Evolutionary conservation across 768 basidiomycete species (phyloP), one percentile per base, ranked within the genome.

Genomic region (Tephrocybe sp.): DNA sequence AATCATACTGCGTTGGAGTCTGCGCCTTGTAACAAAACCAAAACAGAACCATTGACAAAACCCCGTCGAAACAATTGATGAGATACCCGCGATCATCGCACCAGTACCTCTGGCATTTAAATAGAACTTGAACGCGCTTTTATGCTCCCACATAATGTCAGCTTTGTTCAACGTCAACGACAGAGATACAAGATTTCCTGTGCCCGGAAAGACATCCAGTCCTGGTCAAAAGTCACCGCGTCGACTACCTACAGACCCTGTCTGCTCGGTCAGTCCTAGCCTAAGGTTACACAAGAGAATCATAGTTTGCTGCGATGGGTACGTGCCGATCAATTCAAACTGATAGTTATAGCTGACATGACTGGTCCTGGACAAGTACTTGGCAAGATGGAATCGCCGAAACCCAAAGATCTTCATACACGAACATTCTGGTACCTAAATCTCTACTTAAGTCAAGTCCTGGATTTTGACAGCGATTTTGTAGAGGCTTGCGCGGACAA

Each of bases 251-350:
- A 72, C 72, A 26, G 66, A 66, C 44, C 71, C 71, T 16, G 51
- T 60, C 19, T 56, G 45, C 26, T 53, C 58, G 8, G 22, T 50
- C 32, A 59, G 51, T 39, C 44, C 47, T 11, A 62, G 42, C 39
- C 41, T 45, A 30, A 54, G 9, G 45, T 55, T 67, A 3, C 74
- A 69, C 52, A 87, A 87, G 59, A 73, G 87, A 45, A 78, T 89
- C 40, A 72, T 87, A 24, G 73, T 89, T 30, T 89, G 86, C 56
- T 89, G 87, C 54, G 87, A 89, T 59, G 87, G 87, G 87, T 84
- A 51, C 57, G 78, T 64, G 35, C 30, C n/a, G 15, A 12, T 24
- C 35, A 38, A 44, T 21, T 15, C 12, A 28, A 43, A 43, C 35
- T 18, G 50, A n/a, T 44, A 26, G 15, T 38, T 13, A 27, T 13